Percentiles rank a stretch among this genome's conserved stretches.
phyloP scores from a whole-genome alignment of 2,329 filamentous ascomycete species.

The Cyphellophora attinorum region DNA sequence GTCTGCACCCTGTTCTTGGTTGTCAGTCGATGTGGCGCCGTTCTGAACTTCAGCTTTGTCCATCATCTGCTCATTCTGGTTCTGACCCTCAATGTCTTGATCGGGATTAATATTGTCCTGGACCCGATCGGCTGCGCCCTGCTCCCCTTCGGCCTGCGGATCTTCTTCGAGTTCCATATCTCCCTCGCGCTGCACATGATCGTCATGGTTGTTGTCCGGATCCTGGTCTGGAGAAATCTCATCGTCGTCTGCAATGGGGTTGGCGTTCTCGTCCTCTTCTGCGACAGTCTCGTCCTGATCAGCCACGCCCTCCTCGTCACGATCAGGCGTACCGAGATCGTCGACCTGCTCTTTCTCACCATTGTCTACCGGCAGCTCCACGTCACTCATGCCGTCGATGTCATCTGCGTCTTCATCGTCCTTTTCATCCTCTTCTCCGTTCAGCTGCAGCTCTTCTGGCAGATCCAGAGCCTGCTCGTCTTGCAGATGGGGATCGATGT shows the following conservation, averaged over 20 bases:
- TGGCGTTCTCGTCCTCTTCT: constrained; percentile 23
- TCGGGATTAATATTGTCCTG: constrained; percentile 28
- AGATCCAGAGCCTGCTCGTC: constrained; percentile 75
- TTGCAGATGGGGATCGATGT: constrained; percentile 64
- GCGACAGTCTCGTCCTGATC: constrained; percentile 24
- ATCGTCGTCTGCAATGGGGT: constrained; percentile 29
- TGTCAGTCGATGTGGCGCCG: constrained; percentile 13
- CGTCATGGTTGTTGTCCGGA: constrained; percentile 30
- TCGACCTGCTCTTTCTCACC: constrained; percentile 27
- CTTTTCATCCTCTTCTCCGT: constrained; percentile 52
- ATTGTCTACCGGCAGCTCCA: constrained; percentile 32
- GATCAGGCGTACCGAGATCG: constrained; percentile 19
- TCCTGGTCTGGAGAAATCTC: constrained; percentile 16
- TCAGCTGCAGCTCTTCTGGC: constrained; percentile 79
- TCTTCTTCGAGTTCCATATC: constrained; percentile 35
- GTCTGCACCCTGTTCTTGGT: constrained; percentile 14
- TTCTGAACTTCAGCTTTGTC: constrained; percentile 14
- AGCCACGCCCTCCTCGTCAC: constrained; percentile 13
- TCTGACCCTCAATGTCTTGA: constrained; percentile 16
- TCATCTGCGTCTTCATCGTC: constrained; percentile 41
- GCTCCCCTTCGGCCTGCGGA: constrained; percentile 35
- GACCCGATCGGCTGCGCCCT: constrained; percentile 30
- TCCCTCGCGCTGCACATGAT: constrained; percentile 19
- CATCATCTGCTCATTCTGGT: constrained; percentile 11
- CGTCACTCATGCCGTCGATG: constrained; percentile 49